Base-by-base conservation (phyloP, 306 rosid species). In the Pyrus communis region DNA sequence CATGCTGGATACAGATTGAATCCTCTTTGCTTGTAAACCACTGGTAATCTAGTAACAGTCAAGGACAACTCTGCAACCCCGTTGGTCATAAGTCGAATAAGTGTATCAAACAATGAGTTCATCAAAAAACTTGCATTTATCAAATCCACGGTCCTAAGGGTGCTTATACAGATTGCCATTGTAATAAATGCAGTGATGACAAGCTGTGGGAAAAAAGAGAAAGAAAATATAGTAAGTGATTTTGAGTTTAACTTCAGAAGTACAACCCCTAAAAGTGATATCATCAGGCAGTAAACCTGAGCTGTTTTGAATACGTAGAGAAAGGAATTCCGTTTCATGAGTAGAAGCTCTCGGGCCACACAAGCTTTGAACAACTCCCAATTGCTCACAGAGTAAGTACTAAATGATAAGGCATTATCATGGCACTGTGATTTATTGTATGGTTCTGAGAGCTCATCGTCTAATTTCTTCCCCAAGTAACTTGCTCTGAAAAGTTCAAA, bases 41-140 rank as follows among this genome's bases (percentile, higher is more conserved):
- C 78, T 0, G 84, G 84, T 35, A 89, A 93, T 82, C 93, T 84
- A 31, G 84, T 77, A 70, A 89, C 72, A n/a, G 93, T 91, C 90
- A 91, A 79, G 82, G 84, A 72, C 70, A 89, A 78, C 88, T 91
- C 97, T 22, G 97, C 93, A 76, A 89, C 80, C 15, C 97, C 97
- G 80, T 89, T 91, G 18, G 95, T 88, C 86, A 85, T 84, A 78
- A 88, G 91, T 74, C 95, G 89, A 31, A 89, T 87, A 31, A 91
- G 88, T 58, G 95, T 86, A 73, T 89, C 89, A 67, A 85, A 91
- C 85, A 91, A 67, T 55, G 93, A 80, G 28, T 95, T 91, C 84
- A 91, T 76, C 43, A 89, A 81, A 66, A 76, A 88, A 79, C 85
- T 85, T 54, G 91, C 90, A 35, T 92, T 81, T 55, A 54, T 43